A percentile compares a stretch with the other conserved stretches of the same genome.
phyloP scores from a whole-genome alignment of 2,329 filamentous ascomycete species.

The Sporothrix luriei region DNA sequence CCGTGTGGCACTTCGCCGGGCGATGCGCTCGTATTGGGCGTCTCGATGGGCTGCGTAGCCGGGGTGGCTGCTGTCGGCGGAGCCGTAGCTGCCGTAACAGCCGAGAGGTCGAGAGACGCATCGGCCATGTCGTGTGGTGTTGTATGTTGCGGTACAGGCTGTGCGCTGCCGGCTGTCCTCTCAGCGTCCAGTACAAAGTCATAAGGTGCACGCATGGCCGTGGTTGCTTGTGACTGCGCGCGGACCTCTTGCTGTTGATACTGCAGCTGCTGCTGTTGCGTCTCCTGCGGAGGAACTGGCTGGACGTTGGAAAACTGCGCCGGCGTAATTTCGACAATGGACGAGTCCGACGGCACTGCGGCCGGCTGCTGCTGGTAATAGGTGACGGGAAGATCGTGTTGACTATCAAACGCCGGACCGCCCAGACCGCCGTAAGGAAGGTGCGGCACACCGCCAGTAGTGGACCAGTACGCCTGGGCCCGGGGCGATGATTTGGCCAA shows the following conservation, averaged over 20 bases:
- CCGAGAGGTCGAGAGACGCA: background rate
- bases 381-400: background rate
- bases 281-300: background rate
- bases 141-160: background rate
- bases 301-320: slow-evolving; percentile 29
- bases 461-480: background rate
- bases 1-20: background rate
- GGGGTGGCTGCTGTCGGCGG: background rate
- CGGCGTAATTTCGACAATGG: slow-evolving; percentile 32
- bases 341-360: slow-evolving; percentile 26
- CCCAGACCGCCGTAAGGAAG: background rate
- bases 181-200: background rate
- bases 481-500: background rate
- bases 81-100: slow-evolving; percentile 12
- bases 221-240: no score
- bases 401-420: background rate
- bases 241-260: background rate
- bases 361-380: background rate
- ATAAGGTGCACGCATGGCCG: background rate
- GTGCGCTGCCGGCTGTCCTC: background rate
- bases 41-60: background rate
- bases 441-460: background rate
- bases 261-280: background rate
- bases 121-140: background rate
- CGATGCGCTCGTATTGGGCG: slow-evolving; percentile 22